Evolutionary conservation across 1,284 basidiomycete genomes (phyloP).

Genomic region (Fomitiporia mediterranea): DNA sequence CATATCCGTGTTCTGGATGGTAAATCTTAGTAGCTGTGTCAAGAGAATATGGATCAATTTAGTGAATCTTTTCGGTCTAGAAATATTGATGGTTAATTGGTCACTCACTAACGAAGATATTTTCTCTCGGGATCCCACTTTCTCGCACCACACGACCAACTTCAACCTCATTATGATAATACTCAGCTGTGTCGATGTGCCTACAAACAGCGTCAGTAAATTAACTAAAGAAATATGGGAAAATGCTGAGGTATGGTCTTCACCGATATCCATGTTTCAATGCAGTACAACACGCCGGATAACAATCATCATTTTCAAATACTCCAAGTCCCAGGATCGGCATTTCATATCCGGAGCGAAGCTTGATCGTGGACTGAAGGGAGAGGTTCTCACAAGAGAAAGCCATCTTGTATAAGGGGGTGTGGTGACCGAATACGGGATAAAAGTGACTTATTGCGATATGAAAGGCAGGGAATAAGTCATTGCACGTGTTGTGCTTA

Average conservation of each 20-base stretch:
- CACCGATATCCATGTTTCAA: constrained; percentile 44
- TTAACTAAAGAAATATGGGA: no score
- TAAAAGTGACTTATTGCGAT: no score
- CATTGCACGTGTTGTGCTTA: no score
- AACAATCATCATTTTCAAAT: constrained; percentile 39
- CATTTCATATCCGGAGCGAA: constrained; percentile 28
- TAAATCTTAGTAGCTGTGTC: constrained; percentile 45
- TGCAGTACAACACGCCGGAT: constrained; percentile 37
- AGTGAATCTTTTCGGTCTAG: no score
- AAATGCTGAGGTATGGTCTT: not conserved
- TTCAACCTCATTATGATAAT: constrained; percentile 51
- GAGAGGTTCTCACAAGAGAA: not conserved
- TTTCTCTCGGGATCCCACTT: constrained; percentile 37
- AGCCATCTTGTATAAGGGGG: no score
- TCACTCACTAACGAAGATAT: constrained; percentile 44
- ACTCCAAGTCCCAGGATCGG: constrained; percentile 49
- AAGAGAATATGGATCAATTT: no score
- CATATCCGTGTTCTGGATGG: constrained; percentile 33
- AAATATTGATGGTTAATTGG: no score
- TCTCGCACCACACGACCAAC: constrained; percentile 42
- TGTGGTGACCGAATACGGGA: no score
- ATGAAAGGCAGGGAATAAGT: no score
- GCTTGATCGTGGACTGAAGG: constrained; percentile 14
- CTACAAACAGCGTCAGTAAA: no score
- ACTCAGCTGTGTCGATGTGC: constrained; percentile 43